A percentile compares a stretch with the other conserved stretches of the same genome.
These are phyloP conservation scores for Alternaria triticina DNA, from an alignment of 2,329 filamentous ascomycete genomes.

Conservation along the genomic window DNA sequence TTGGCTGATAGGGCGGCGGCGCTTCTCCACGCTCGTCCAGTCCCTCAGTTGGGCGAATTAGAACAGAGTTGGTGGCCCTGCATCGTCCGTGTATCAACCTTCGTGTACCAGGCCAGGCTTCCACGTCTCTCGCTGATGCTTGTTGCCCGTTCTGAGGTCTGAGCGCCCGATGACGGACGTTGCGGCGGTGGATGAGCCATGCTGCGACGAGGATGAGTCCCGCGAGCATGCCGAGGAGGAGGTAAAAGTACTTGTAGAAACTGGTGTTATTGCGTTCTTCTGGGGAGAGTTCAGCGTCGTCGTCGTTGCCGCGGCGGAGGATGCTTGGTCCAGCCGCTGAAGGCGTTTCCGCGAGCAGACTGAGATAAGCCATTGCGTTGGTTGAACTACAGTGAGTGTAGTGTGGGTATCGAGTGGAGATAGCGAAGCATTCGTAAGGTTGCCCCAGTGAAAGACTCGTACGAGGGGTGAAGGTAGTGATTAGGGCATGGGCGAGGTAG, in stretches of 20 bases:
- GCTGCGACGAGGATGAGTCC: slow-evolving; percentile 51
- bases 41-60: slow-evolving; percentile 58
- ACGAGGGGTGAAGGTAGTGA: not conserved
- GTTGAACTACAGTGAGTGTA: not conserved
- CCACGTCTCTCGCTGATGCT: slow-evolving; percentile 46
- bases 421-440: not conserved
- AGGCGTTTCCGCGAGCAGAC: not conserved
- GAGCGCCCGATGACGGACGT: slow-evolving; percentile 41
- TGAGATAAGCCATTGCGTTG: not conserved
- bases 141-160: slow-evolving; percentile 36
- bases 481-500: not conserved
- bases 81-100: slow-evolving; percentile 39
- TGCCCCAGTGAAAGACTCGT: not conserved
- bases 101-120: slow-evolving; percentile 41
- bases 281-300: not conserved
- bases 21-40: slow-evolving; percentile 69
- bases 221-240: slow-evolving; percentile 62
- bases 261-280: slow-evolving; percentile 7
- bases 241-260: slow-evolving; percentile 59
- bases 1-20: slow-evolving; percentile 65
- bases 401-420: not conserved
- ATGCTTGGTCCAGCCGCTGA: not conserved
- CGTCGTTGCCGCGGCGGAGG: not conserved
- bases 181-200: slow-evolving; percentile 55
- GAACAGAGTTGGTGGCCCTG: slow-evolving; percentile 21